These are phyloP conservation scores for Blastocystis sp. DNA, from an alignment of 352 stramenopile species.

Conservation along the genomic window DNA sequence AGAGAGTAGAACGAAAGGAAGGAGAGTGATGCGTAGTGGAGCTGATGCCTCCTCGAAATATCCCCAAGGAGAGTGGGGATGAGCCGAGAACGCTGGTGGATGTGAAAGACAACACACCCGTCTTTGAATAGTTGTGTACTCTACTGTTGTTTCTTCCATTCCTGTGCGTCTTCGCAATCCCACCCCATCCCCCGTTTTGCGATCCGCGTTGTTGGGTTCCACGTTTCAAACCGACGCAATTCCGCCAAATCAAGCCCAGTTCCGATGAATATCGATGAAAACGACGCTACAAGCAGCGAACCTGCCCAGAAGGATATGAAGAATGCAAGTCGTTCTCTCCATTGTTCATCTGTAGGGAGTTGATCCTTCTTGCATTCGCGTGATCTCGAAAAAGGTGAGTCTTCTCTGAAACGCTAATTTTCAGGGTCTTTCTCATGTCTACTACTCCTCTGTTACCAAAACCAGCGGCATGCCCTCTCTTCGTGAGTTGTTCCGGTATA, in stretches of 20 bases:
- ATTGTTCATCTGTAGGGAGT: neutral
- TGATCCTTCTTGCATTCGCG: slow-evolving; percentile 20
- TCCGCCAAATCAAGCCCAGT: neutral
- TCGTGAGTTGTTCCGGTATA: neutral
- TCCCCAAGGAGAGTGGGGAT: neutral
- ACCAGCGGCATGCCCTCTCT: slow-evolving; percentile 1
- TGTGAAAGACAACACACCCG: neutral
- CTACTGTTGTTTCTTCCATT: neutral
- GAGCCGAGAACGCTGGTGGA: neutral
- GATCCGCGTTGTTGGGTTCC: neutral
- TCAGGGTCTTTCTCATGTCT: slow-evolving; percentile 23
- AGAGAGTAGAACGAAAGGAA: neutral
- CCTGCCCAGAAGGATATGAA: neutral
- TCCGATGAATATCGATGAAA: neutral
- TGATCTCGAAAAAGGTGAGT: slow-evolving; percentile 46
- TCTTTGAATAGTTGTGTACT: neutral
- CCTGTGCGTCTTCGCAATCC: neutral
- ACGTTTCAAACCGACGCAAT: neutral
- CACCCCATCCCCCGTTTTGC: neutral
- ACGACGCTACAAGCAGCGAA: neutral
- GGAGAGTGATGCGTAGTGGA: neutral
- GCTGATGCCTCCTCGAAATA: neutral
- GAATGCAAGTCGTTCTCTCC: neutral
- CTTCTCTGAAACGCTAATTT: neutral
- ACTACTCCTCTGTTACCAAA: slow-evolving; percentile 12